Conservation (phyloP, 2,329 filamentous ascomycete species). For the Talaromyces albobiverticillius region DNA sequence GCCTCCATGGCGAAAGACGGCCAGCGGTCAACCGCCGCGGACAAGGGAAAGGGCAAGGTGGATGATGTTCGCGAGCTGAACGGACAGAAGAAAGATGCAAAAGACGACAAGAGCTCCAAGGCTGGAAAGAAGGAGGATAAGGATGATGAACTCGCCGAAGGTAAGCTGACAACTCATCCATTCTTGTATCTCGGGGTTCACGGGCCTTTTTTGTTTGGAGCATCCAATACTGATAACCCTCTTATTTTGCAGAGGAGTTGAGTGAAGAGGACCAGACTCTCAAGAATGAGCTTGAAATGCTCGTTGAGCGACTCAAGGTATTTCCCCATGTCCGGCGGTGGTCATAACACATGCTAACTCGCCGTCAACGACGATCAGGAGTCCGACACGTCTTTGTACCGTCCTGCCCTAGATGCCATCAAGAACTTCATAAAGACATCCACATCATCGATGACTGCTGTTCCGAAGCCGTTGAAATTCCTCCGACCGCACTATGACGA, state of each 20-base stretch:
- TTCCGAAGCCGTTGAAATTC: conserved; percentile 97
- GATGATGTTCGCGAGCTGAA: conserved; percentile 62
- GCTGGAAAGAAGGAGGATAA: conserved; percentile 64
- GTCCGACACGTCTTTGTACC: conserved; percentile 81
- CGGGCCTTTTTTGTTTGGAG: background rate
- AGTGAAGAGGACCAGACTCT: conserved; percentile 98
- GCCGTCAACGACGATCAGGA: conserved; percentile 56
- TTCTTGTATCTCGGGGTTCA: background rate
- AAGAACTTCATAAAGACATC: conserved; percentile 99
- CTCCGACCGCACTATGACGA: conserved; percentile 93
- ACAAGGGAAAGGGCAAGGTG: conserved; percentile 97
- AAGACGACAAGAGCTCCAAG: conserved; percentile 66
- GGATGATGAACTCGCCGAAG: conserved; percentile 66
- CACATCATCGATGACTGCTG: conserved; percentile 98
- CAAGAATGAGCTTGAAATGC: conserved; percentile 96
- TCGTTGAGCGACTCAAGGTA: conserved; percentile 91
- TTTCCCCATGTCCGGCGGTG: conserved; percentile 3
- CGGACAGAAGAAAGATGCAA: conserved; percentile 53
- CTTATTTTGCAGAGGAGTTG: conserved; percentile 70
- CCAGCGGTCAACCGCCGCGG: conserved; percentile 76
- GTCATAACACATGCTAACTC: conserved; percentile 1
- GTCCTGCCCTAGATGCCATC: conserved; percentile 89
- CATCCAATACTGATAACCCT: conserved; percentile 24
- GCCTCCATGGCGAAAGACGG: conserved; percentile 82
- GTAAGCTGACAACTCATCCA: conserved; percentile 38